A percentile compares a stretch with the other conserved stretches of the same genome.
phyloP scores from a whole-genome alignment of 768 basidiomycete species.

The Tulasnella sp. region DNA sequence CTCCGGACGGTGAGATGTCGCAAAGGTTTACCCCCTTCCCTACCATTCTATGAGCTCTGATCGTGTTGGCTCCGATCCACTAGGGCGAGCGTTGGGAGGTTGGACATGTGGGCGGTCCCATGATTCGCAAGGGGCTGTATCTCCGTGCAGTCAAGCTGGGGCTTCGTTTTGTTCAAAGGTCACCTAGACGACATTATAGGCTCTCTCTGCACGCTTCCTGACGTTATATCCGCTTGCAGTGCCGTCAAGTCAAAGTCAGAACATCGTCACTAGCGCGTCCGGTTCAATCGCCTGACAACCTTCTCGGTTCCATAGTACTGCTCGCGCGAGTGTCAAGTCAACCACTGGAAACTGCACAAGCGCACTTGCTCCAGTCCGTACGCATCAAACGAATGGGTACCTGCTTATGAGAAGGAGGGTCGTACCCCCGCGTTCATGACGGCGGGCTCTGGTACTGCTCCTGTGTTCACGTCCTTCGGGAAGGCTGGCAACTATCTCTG shows the following conservation, averaged over 20 bases:
- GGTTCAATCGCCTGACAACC: background rate
- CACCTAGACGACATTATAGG: background rate
- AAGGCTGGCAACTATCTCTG: conserved; percentile 34
- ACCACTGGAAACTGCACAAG: conserved; percentile 51
- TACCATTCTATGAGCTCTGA: background rate
- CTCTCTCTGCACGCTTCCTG: background rate
- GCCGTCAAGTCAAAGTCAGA: conserved; percentile 16
- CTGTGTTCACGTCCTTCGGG: conserved; percentile 24
- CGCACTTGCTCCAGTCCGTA: conserved; percentile 43
- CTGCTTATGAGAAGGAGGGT: background rate
- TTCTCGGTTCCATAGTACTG: conserved; percentile 7
- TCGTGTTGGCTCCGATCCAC: background rate
- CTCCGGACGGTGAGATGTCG: background rate
- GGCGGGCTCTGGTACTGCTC: background rate
- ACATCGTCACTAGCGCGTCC: background rate
- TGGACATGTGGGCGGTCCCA: conserved; percentile 8
- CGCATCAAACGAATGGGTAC: conserved; percentile 6
- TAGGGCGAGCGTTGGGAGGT: background rate
- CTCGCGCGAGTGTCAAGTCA: conserved; percentile 47
- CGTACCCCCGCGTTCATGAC: background rate
- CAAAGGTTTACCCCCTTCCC: background rate
- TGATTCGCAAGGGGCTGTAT: background rate
- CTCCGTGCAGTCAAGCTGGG: background rate
- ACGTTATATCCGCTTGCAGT: background rate
- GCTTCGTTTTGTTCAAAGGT: conserved; percentile 15